Evolutionary conservation across 1,139 yeast species (phyloP).

Genomic region (Magnusiomyces sp.): DNA sequence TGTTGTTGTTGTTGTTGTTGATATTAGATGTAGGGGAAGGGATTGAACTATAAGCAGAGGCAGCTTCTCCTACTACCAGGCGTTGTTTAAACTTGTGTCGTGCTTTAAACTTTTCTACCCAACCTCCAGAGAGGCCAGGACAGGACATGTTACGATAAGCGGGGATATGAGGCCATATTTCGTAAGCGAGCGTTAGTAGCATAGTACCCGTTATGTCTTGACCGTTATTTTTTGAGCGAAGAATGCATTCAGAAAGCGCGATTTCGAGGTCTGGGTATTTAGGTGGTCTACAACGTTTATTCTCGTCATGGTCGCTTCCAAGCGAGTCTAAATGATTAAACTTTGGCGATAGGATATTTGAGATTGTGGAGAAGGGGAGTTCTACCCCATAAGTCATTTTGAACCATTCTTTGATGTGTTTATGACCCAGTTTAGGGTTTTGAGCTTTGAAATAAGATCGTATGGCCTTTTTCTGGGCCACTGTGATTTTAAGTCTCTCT

Average conservation of each 20-base stretch:
- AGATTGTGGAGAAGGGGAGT: constrained; percentile 14
- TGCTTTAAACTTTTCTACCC: constrained; percentile 15
- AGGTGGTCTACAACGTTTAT: constrained; percentile 14
- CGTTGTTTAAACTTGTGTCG: constrained; percentile 12
- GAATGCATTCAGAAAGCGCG: constrained; percentile 12
- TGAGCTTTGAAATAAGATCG: constrained; percentile 10
- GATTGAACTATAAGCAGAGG: constrained; percentile 6
- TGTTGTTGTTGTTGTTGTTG: not conserved
- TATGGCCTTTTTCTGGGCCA: constrained; percentile 15
- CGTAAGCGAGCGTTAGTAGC: constrained; percentile 11
- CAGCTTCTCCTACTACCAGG: constrained; percentile 13
- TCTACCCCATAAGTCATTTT: constrained; percentile 10
- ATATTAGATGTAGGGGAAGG: not conserved
- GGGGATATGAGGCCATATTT: constrained; percentile 13
- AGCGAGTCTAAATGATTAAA: constrained; percentile 14
- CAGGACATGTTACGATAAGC: constrained; percentile 9
- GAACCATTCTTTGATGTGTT: constrained; percentile 13
- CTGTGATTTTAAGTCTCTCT: constrained; percentile 14
- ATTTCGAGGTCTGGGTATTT: constrained; percentile 15
- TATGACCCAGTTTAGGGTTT: constrained; percentile 12
- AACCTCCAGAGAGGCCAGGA: constrained; percentile 14
- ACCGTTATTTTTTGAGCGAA: constrained; percentile 10
- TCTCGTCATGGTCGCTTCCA: constrained; percentile 13
- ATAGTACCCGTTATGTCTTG: constrained; percentile 13
- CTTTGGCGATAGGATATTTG: constrained; percentile 14